These are phyloP conservation scores for Chernovozyma sophiae-reginae DNA, from an alignment of 1,139 yeast species.

Conservation along the genomic window DNA sequence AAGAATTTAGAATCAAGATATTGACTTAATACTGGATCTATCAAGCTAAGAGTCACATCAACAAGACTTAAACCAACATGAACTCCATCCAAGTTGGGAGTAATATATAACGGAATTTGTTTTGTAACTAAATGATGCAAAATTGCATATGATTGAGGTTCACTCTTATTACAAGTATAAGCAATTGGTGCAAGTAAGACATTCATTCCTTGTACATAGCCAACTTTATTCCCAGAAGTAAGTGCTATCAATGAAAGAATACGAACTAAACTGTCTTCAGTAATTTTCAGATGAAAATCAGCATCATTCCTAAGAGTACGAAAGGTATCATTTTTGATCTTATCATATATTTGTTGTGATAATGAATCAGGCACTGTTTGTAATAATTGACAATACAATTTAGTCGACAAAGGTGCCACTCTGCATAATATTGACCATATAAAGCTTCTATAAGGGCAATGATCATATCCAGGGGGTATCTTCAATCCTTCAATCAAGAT, in stretches of 20 bases:
- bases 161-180: constrained; percentile 66
- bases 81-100: constrained; percentile 77
- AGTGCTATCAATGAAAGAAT: constrained; percentile 74
- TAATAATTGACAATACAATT: constrained; percentile 53
- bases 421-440: constrained; percentile 81
- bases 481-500: constrained; percentile 76
- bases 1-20: constrained; percentile 60
- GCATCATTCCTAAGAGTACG: constrained; percentile 78
- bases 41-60: constrained; percentile 63
- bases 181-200: constrained; percentile 83
- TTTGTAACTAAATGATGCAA: constrained; percentile 54
- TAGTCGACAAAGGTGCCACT: constrained; percentile 54
- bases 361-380: constrained; percentile 50
- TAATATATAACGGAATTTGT: constrained; percentile 74
- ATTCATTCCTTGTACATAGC: constrained; percentile 90
- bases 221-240: constrained; percentile 32
- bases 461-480: constrained; percentile 44
- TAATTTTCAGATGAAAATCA: constrained; percentile 59
- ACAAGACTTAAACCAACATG: constrained; percentile 71
- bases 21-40: constrained; percentile 69
- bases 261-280: constrained; percentile 65
- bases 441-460: constrained; percentile 65
- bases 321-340: constrained; percentile 83
- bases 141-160: constrained; percentile 80
- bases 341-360: constrained; percentile 47